Base-by-base conservation (phyloP, 2,329 filamentous ascomycete genomes). In the Metarhizium rileyi region DNA sequence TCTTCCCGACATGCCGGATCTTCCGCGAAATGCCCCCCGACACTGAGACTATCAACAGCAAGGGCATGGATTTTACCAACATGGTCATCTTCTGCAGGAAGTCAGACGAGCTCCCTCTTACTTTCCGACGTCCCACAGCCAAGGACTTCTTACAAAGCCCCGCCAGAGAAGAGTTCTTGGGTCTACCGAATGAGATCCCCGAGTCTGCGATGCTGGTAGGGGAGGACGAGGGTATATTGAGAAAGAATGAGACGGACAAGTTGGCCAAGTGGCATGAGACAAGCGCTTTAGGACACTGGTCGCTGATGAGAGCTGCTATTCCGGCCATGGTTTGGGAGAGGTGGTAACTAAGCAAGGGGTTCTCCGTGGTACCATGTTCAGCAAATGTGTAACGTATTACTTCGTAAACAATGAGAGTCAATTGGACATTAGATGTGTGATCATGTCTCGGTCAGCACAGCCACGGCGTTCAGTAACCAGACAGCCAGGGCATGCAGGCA, bases 41-140 rank as follows among this genome's bases (percentile, higher is more conserved):
- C 4, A 66, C 68, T 1, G 68, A 71, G 23, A 67, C 70, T 7
- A 66, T 79, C 22, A 71, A 73, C 33, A 62, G 70, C 40, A 66
- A 72, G 18, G 73, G 71, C 2, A 68, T 70, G 26, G 87, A 95
- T 62, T 96, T 97, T 65, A 88, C 90, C 63, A 98, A 98, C 71
- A 89, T 97, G 78, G 87, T 97, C 44, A 82, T 97, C 52, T 96
- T 96, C 71, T 98, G 93, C 74, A 83, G 80, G 51, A 91, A 90
- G 68, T 73, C 70, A 10, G 51, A 54, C 23, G 59, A 30, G 6
- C 41, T 60, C 3, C 59, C 69, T 0, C 68, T 90, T 35, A 70
- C 63, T 0, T 97, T 97, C 71, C 78, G 90, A 12, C 61, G 72
- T 16, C 79, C 90, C 0, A 70, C 67, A 0, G 65, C 75, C 6